Base-by-base conservation (phyloP, 2,329 filamentous ascomycete species). In the Juglanconis oblonga region DNA sequence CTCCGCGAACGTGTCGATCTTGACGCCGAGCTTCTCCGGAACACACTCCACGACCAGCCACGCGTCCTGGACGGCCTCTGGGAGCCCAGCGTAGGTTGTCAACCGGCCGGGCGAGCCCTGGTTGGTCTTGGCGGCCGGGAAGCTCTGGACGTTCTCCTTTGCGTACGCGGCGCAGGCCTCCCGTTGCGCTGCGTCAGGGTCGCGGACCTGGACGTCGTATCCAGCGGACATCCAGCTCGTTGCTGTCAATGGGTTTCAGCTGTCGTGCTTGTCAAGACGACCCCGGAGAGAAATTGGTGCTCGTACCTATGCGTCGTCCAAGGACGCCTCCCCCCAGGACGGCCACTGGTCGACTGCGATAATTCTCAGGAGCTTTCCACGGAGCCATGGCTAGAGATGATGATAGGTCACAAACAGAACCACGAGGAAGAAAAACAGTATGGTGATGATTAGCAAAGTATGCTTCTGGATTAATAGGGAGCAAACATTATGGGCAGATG, bases 31-130 rank as follows among this genome's bases (percentile, higher is more conserved):
- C 57, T 74, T 77, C 66, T 83, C 82, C 0, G 80, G 81, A 0
- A 84, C 76, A 13, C 76, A 79, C 67, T 83, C 82, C 60, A 83
- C 75, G n/a, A 83, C 77, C 5, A 83, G 71, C 82, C 79, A 85
- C 3, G 80, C 76, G 38, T 78, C 69, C 1, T 67, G 55, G 5
- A 84, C 75, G 0, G 80, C 77, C 0, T 65, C 54, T 7, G 70
- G 59, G 2, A 83, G 65, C 33, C 75, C 71, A 5, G 73, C 69
- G n/a, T 74, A 71, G 2, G 71, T 71, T 9, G 67, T 56, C 0
- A 70, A 66, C 1, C 61, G 67, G 1, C 76, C 77, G 7, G 54
- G 50, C 0, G 60, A 61, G 17, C 59, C 55, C 33, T 52, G 54
- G 24, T 52, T 52, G 32, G 45, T 54, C 42, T 59, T 42, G 24